Base-by-base conservation (phyloP, 2,329 filamentous ascomycete species). In the Curvularia lunata region DNA sequence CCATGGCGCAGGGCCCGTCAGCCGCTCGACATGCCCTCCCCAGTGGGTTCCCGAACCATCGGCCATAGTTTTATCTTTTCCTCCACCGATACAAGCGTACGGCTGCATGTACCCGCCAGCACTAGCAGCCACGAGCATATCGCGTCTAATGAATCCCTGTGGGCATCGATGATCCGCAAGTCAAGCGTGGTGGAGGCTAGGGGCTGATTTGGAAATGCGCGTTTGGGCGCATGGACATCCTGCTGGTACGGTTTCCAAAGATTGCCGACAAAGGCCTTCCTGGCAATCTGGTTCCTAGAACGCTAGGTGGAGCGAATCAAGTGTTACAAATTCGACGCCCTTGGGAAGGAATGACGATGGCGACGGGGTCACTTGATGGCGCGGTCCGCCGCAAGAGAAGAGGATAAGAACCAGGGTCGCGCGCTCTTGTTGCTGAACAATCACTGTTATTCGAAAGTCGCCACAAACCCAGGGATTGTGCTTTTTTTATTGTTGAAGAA, bases 271-370 rank as follows among this genome's bases (percentile, higher is more conserved):
- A 57, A 57, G 54, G 54, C 40, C 27, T 57, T 57, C 54, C 54
- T 57, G 41, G 54, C 50, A 38, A 48, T 48, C 53, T 48, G 43
- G 37, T 57, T 57, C 54, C 54, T 54, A 57, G 54, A 57, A 48
- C 46, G 54, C 50, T 48, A 57, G 54, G 54, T 57, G 54, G 50
- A 57, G 54, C 54, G 54, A 57, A 51, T 57, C 54, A 57, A 54
- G 50, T 37, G 43, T 54, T 43, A 57, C 46, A 47, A 57, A 54
- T 48, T 48, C 37, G 40, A 45, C 41, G 43, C 28, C 37, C 50
- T 57, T 57, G 38, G 45, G 38, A 57, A 47, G 32, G 45, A 46
- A 48, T 57, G 50, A 54, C 54, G 50, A 48, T 57, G 23, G 19
- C 32, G 37, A 57, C 45, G 37, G 49, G 43, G 43, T 53, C 50